Evolutionary conservation across 345 rosid genomes (phyloP), one percentile per base, ranked within the genome.

Genomic region (Dipteronia sinensis): DNA sequence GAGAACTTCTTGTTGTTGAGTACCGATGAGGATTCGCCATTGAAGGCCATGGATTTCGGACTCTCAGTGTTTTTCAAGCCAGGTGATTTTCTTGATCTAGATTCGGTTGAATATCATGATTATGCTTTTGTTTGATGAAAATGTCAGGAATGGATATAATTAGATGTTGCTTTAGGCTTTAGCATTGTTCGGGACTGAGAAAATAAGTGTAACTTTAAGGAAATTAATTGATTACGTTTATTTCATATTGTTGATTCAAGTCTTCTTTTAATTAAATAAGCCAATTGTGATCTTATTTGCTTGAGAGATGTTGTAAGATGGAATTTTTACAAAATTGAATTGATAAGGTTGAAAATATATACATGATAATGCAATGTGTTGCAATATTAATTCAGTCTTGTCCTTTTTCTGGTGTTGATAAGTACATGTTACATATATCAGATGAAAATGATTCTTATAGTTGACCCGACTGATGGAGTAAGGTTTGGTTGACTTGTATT

Each of bases 21-120:
- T 73, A 74, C 83, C 6, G 83, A 87, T 55, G 97, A 96, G 87
- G 84, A 86, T 86, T 91, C 99, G 0, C 97, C 99, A 0, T 70
- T 96, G 87, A 96, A 96, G 78, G 97, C 98, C 85, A 96, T 97
- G 0, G 99, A 96, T 86, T 96, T 96, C 53, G 99, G 99, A 0
- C 97, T 94, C 71, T 95, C 99, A 0, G 93, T 92, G 70, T 93
- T 93, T 80, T 90, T 92, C 72, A 93, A 91, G 86, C 82, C 88
- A 89, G 98, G 99, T 95, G 61, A 61, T 53, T 67, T 53, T 59
- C 73, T 75, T 76, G 44, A 29, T 20, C 47, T 46, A 56, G 10
- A 40, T 12, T 65, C 56, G 27, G 34, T 51, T 61, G 53, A 44
- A 72, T 72, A 75, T 65, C n/a, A 69, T 71, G 7, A 46, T 46